Evolutionary conservation across 1,139 yeast species (phyloP).

Genomic region (Eremothecium sinecaudum): DNA sequence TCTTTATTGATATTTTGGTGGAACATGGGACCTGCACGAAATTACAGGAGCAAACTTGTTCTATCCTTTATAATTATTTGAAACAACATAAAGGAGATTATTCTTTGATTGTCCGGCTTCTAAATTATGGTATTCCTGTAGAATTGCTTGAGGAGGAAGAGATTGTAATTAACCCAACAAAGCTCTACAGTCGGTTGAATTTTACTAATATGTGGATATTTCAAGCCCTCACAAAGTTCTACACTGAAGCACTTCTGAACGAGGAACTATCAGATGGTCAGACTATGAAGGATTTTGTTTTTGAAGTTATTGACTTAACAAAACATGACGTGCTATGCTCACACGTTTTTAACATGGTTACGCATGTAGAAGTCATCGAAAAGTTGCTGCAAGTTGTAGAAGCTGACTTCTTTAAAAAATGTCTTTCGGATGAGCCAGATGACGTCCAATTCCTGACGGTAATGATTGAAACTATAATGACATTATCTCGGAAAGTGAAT

Average conservation of each 20-base stretch:
- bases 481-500: conserved; percentile 19
- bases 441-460: conserved; percentile 14
- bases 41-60: conserved; percentile 11
- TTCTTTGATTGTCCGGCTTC: conserved; percentile 15
- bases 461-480: conserved; percentile 21
- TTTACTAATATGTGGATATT: conserved; percentile 29
- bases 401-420: conserved; percentile 20
- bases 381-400: conserved; percentile 20
- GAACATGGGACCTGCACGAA: conserved; percentile 18
- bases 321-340: conserved; percentile 21
- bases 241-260: conserved; percentile 10
- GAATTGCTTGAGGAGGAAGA: conserved; percentile 9
- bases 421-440: conserved; percentile 10
- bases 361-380: conserved; percentile 11
- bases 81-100: conserved; percentile 3
- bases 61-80: conserved; percentile 13
- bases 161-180: conserved; percentile 5
- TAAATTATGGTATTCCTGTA: conserved; percentile 14
- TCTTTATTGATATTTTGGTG: conserved; percentile 15
- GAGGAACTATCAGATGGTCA: conserved; percentile 3
- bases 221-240: conserved; percentile 23
- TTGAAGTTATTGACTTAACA: conserved; percentile 18
- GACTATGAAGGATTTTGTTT: conserved; percentile 14
- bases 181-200: conserved; percentile 18
- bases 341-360: conserved; percentile 22